phyloP scores from a whole-genome alignment of 768 basidiomycete genomes.

The Hydnum rufescens region DNA sequence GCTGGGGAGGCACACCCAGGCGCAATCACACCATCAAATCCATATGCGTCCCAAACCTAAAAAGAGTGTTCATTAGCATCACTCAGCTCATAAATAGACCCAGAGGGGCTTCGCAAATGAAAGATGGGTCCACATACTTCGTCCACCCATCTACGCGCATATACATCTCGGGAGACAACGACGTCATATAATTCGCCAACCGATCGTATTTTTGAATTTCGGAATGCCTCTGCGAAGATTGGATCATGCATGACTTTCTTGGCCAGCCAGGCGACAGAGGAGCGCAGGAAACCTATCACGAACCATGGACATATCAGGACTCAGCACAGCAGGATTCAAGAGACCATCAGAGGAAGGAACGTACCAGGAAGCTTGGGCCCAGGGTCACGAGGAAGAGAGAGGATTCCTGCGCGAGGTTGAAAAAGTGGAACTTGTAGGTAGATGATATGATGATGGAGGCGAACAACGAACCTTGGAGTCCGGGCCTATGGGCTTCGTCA shows the following conservation, averaged over 20 bases:
- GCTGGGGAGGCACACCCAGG: slow-evolving; percentile 59
- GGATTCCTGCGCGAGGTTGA: slow-evolving; percentile 14
- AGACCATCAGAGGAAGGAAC: not conserved
- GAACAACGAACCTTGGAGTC: slow-evolving; percentile 40
- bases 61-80: too few relatives aligned
- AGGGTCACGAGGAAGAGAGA: slow-evolving; percentile 18
- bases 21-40: slow-evolving; percentile 54
- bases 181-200: slow-evolving; percentile 14
- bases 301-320: too few relatives aligned
- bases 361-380: slow-evolving; percentile 16
- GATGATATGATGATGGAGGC: too few relatives aligned
- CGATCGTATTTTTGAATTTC: not conserved
- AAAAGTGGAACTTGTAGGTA: slow-evolving; percentile 17
- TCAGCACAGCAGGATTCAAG: slow-evolving; percentile 1
- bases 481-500: slow-evolving; percentile 43
- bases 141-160: slow-evolving; percentile 9
- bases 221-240: not conserved
- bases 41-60: slow-evolving; percentile 52
- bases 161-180: slow-evolving; percentile 11
- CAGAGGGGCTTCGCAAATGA: too few relatives aligned
- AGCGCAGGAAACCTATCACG: too few relatives aligned
- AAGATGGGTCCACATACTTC: slow-evolving; percentile 10
- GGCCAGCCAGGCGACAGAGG: not conserved
- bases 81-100: too few relatives aligned
- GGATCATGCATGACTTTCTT: not conserved